Evolutionary conservation across 306 rosid species (phyloP), one percentile per base, ranked within the genome.

Genomic region (Vigna trinervia): DNA sequence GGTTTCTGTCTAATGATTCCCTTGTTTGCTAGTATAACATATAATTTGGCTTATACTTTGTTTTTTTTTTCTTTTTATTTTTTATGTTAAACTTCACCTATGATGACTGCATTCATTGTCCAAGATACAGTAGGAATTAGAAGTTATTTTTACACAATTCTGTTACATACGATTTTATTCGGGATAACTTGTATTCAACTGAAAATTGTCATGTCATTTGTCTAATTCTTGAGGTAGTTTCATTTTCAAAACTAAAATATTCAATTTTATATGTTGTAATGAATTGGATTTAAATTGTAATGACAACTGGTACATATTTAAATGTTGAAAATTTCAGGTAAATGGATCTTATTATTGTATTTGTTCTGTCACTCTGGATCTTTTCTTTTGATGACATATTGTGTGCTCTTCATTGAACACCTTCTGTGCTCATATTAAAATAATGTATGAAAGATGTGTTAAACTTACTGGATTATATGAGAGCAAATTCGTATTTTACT

Each of bases 241-340:
- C 43, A 57, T 34, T 47, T 70, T 60, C 17, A 36, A 2, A 30
- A 5, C 11, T 5, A 36, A 2, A 30, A 5, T 6, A 9, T 56
- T 50, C 75, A 59, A 39, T 63, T 38, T 11, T 60, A 5, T 60
- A 5, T 17, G 22, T 39, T 30, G 17, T 53, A 73, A 57, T 5
- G 20, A 43, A 26, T 6, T 4, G 8, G n/a, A 56, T 57, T 14
- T 12, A 6, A 39, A 58, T 23, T 81, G 0, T 47, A 47, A 58
- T 68, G 77, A 36, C 12, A 50, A 50, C 15, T 60, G 20, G 48
- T 43, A 12, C 14, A 50, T 14, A 17, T 51, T 81, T 39, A 34
- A 75, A 28, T 76, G 73, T 17, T 62, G 69, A 71, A 43, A 77
- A n/a, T 54, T 63, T 76, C n/a, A 30, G 32, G 65, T 50, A 32